Evolutionary conservation across 768 basidiomycete species (phyloP).

Genomic region (Tulasnella sp.): DNA sequence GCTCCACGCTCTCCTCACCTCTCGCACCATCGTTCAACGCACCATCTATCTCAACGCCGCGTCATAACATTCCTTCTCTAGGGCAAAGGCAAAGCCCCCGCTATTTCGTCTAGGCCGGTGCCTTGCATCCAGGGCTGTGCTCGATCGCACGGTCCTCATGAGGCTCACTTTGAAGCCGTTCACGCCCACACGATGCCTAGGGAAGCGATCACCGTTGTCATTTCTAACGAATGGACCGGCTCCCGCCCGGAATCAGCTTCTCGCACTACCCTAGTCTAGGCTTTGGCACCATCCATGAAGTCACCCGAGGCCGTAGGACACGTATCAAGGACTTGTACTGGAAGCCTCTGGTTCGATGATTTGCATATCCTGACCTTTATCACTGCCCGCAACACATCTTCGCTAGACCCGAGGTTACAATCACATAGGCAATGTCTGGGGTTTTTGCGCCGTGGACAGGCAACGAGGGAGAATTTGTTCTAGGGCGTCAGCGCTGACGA

Average conservation of each 20-base stretch:
- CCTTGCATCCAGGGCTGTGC: constrained; percentile 57
- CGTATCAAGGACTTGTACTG: no score
- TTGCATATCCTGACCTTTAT: constrained; percentile 57
- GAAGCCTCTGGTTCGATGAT: constrained; percentile 94
- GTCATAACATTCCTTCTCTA: constrained; percentile 71
- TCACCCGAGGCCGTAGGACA: no score
- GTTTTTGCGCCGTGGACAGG: constrained; percentile 89
- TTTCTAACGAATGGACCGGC: constrained; percentile 79
- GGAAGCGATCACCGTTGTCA: constrained; percentile 50
- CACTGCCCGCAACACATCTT: no score
- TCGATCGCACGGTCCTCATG: constrained; percentile 66
- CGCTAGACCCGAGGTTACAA: constrained; percentile 77
- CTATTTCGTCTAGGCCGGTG: constrained; percentile 42
- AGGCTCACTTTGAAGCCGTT: constrained; percentile 68
- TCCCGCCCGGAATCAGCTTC: no score
- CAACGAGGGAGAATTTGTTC: constrained; percentile 84
- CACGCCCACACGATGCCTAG: constrained; percentile 44
- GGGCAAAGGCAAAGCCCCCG: constrained; percentile 67
- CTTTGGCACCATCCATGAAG: constrained; percentile 88
- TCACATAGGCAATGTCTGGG: constrained; percentile 60
- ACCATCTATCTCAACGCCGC: constrained; percentile 79
- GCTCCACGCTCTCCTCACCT: constrained; percentile 75
- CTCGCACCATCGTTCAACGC: constrained; percentile 78
- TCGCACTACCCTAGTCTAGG: constrained; percentile 76
- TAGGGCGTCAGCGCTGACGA: constrained; percentile 57